Base-by-base conservation (phyloP, 768 basidiomycete species). In the Mycena latifolia region DNA sequence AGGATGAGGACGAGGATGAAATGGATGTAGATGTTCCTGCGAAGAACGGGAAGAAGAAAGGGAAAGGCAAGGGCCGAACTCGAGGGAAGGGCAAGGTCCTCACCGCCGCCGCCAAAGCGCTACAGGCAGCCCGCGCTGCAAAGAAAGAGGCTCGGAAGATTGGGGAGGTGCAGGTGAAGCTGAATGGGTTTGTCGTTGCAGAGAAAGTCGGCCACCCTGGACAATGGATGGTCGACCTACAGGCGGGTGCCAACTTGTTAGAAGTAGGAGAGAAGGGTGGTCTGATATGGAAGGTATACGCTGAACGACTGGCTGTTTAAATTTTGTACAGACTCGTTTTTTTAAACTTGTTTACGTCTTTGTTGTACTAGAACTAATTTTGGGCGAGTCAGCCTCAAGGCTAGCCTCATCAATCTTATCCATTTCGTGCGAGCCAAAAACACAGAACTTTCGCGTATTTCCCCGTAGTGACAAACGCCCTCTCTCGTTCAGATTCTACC, bases 181-280 rank as follows among this genome's bases (percentile, higher is more conserved):
- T 92, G 59, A 92, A 93, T 71, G 88, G 89, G 15, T 74, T 81
- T 33, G 56, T 83, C 5, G 77, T 88, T 22, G 79, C 82, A 29
- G 82, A 83, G 59, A 80, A 81, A 50, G 75, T 82, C 39, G 85
- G 82, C 27, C 76, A 79, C 20, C 76, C 80, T 48, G 85, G 85
- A 1, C 77, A 84, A 56, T 94, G 93, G 93, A 83, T 85, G 69
- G 78, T 92, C 18, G 83, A 85, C 20, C 77, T 93, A 20, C 81
- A 85, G 1, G 74, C 80, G 5, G 93, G 93, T 17, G 71, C 80
- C 6, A 92, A 87, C 70, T 77, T 88, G 20, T 75, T 95, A 29
- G 93, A 94, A 75, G 78, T 95, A 27, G 92, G 92, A 35, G 91
- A 92, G 79, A 85, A 84, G 71, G 89, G 86, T 35, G 91, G 91